Evolutionary conservation across 2,329 filamentous ascomycete species (phyloP).

Genomic region (Ophiognomonia clavigignenti-juglandacearum): DNA sequence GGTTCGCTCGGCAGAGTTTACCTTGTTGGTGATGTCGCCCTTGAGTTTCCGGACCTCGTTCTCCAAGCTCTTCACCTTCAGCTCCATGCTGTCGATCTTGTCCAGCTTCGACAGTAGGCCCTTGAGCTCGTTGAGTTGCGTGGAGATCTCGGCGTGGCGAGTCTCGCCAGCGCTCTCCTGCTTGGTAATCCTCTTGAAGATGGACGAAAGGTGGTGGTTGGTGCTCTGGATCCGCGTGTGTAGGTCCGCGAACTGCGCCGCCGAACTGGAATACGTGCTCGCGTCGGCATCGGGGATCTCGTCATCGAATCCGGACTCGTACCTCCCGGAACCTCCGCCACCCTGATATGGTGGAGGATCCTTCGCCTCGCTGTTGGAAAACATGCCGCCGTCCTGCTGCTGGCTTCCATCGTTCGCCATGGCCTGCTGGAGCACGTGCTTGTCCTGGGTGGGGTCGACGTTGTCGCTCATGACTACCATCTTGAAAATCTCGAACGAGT

Average conservation of each 20-base stretch:
- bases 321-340: conserved; percentile 17
- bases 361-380: conserved; percentile 22
- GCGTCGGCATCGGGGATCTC: conserved; percentile 43
- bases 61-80: conserved; percentile 48
- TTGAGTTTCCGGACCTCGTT: conserved; percentile 55
- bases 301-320: conserved; percentile 32
- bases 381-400: conserved; percentile 18
- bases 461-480: conserved; percentile 65
- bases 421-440: conserved; percentile 19
- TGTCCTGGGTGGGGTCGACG: conserved; percentile 24
- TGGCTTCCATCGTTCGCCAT: conserved; percentile 24
- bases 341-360: conserved; percentile 23
- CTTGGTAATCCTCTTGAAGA: conserved; percentile 53
- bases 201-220: conserved; percentile 61
- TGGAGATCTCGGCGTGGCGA: conserved; percentile 50
- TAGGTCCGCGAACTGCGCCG: conserved; percentile 73
- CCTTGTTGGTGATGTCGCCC: conserved; percentile 46
- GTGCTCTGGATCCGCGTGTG: conserved; percentile 76
- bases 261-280: conserved; percentile 43
- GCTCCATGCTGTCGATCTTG: conserved; percentile 37
- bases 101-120: conserved; percentile 39
- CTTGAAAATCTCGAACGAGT: conserved; percentile 92
- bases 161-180: conserved; percentile 48
- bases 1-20: conserved; percentile 45
- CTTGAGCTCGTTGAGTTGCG: conserved; percentile 43